Evolutionary conservation across 1,139 yeast genomes (phyloP).

Genomic region (Saccharomyces uvarum): DNA sequence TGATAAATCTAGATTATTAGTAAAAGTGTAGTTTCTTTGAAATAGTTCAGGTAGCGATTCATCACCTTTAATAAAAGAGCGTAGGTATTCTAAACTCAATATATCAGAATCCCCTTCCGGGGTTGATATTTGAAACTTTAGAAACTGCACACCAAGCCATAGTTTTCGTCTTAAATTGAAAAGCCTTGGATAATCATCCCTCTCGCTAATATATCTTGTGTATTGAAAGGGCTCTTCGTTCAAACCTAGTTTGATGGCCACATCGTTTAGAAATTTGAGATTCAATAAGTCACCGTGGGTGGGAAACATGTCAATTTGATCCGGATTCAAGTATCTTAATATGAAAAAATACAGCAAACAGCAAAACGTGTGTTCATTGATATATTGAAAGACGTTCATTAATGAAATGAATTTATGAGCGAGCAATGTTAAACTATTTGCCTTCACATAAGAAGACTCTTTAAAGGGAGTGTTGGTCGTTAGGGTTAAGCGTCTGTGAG

Average conservation of each 20-base stretch:
- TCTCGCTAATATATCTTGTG: slow-evolving; percentile 8
- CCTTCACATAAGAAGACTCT: slow-evolving; percentile 1
- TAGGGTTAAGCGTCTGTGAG: slow-evolving; percentile 7
- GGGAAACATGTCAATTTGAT: slow-evolving; percentile 8
- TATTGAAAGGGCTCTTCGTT: slow-evolving; percentile 17
- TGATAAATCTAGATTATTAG: slow-evolving; percentile 7
- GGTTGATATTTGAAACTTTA: slow-evolving; percentile 12
- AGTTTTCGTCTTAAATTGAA: slow-evolving; percentile 13
- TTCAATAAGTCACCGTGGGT: slow-evolving; percentile 11
- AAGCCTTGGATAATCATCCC: slow-evolving; percentile 6
- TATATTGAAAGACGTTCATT: slow-evolving; percentile 17
- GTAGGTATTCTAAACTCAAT: slow-evolving; percentile 9
- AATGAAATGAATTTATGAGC: slow-evolving; percentile 14
- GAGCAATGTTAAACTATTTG: not conserved
- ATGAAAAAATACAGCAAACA: slow-evolving; percentile 15
- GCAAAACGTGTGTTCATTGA: slow-evolving; percentile 16
- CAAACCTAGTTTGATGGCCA: slow-evolving; percentile 17
- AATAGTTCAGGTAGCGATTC: slow-evolving; percentile 2
- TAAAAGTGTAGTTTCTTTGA: slow-evolving; percentile 1
- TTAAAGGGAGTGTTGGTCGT: not conserved
- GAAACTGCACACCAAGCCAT: slow-evolving; percentile 19
- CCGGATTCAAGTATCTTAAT: slow-evolving; percentile 15
- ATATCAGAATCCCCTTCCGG: slow-evolving; percentile 12
- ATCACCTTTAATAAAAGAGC: slow-evolving; percentile 7
- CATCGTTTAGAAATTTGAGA: slow-evolving; percentile 10